These are phyloP conservation scores for Gynandropsis gynandra DNA, from an alignment of 345 rosid genomes.

Conservation along the genomic window DNA sequence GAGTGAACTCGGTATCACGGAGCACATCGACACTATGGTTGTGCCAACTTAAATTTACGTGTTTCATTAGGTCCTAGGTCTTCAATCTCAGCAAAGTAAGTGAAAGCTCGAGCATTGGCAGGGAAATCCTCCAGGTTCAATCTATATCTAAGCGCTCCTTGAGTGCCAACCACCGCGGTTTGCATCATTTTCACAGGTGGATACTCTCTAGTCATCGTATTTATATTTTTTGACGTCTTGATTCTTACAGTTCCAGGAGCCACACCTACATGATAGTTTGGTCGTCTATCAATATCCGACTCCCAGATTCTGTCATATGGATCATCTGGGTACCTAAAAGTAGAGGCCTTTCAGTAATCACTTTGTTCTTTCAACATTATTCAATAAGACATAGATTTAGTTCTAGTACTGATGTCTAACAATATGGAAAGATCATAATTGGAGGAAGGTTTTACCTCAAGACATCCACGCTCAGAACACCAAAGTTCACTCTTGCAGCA, in stretches of 20 bases:
- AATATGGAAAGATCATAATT: no score
- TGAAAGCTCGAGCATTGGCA: conserved; percentile 87
- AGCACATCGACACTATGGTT: no score
- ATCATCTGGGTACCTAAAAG: no score
- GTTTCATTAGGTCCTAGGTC: conserved; percentile 62
- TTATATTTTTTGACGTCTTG: no score
- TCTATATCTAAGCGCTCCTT: conserved; percentile 63
- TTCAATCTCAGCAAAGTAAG: conserved; percentile 90
- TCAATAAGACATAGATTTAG: no score
- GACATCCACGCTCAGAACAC: conserved; percentile 55
- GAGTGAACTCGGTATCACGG: no score
- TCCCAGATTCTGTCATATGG: conserved; percentile 98
- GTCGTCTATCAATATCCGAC: conserved; percentile 76
- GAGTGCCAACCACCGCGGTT: conserved; percentile 89
- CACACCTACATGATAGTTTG: conserved; percentile 72
- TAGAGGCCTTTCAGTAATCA: conserved; percentile 13
- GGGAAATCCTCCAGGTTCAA: conserved; percentile 94
- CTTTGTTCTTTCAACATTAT: no score
- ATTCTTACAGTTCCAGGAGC: no score
- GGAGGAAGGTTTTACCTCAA: conserved; percentile 43
- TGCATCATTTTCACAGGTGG: no score
- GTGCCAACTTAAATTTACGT: conserved; percentile 60
- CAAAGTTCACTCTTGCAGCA: conserved; percentile 91
- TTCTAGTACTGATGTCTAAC: conserved; percentile 7
- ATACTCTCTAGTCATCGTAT: no score